A percentile compares a stretch with the other conserved stretches of the same genome.
These are phyloP conservation scores for Hypsizygus ulmarius DNA, from an alignment of 1,284 basidiomycete species.

Conservation along the genomic window DNA sequence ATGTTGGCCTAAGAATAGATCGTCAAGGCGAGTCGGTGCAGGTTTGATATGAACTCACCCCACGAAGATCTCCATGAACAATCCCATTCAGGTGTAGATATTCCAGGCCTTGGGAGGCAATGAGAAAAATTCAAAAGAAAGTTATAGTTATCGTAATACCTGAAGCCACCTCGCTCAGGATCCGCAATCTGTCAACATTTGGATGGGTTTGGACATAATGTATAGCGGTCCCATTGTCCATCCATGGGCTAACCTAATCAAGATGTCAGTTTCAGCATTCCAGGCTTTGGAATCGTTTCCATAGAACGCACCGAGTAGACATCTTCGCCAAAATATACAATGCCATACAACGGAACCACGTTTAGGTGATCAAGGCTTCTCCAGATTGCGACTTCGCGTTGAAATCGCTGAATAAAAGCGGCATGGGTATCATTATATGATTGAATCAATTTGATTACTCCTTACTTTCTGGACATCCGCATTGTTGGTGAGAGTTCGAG, in stretches of 20 bases:
- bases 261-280: not conserved
- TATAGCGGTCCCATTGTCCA: slow-evolving; percentile 39
- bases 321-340: slow-evolving; percentile 32
- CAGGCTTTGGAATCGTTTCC: not conserved
- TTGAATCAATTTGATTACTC: too few species aligned
- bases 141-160: slow-evolving; percentile 22
- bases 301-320: slow-evolving; percentile 34
- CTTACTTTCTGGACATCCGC: slow-evolving; percentile 32
- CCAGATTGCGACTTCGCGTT: slow-evolving; percentile 44
- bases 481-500: slow-evolving; percentile 30
- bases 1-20: slow-evolving; percentile 35
- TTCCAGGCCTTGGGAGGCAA: slow-evolving; percentile 32
- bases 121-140: not conserved
- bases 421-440: not conserved
- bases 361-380: slow-evolving; percentile 39
- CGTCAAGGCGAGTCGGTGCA: not conserved
- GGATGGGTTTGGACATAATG: slow-evolving; percentile 33
- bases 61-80: slow-evolving; percentile 46
- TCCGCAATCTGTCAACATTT: slow-evolving; percentile 31
- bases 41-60: slow-evolving; percentile 27
- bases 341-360: slow-evolving; percentile 39
- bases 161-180: slow-evolving; percentile 37
- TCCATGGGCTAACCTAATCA: slow-evolving; percentile 43
- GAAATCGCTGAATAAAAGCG: slow-evolving; percentile 30
- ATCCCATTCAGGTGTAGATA: slow-evolving; percentile 41